phyloP scores from a whole-genome alignment of 768 basidiomycete genomes.

The Rhodosporidiobolus odoratus region DNA sequence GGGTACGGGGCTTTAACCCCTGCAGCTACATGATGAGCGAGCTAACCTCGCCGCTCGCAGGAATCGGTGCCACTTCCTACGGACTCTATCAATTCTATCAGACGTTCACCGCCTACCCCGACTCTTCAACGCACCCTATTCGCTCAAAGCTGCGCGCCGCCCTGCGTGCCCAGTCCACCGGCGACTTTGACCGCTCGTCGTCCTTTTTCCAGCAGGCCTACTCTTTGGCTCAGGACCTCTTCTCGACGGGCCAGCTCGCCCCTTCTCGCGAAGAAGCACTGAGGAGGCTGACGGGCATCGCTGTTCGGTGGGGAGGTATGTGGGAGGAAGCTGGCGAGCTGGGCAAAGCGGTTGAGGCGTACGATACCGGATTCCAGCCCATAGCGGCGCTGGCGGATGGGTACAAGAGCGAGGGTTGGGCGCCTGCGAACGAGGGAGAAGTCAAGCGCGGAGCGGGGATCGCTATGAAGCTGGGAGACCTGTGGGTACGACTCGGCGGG shows the following conservation, averaged over 20 bases:
- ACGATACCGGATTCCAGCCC: conserved; percentile 29
- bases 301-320: conserved; percentile 31
- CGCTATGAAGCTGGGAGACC: conserved; percentile 34
- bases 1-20: conserved; percentile 10
- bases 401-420: neutral
- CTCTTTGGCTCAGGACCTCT: conserved; percentile 24
- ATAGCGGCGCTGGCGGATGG: conserved; percentile 17
- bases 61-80: conserved; percentile 31
- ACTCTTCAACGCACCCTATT: conserved; percentile 24
- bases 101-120: conserved; percentile 34
- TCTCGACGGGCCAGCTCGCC: conserved; percentile 1
- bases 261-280: conserved; percentile 1
- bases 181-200: conserved; percentile 9
- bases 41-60: neutral
- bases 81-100: conserved; percentile 37
- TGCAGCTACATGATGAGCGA: neutral
- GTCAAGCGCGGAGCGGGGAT: conserved; percentile 17
- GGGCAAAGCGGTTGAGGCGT: conserved; percentile 22
- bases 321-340: conserved; percentile 28
- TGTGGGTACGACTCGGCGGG: conserved; percentile 16
- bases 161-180: conserved; percentile 6
- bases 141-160: conserved; percentile 34
- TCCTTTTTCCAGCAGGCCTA: conserved; percentile 29
- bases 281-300: conserved; percentile 26
- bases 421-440: neutral